Percentiles rank a stretch among this genome's conserved stretches.
phyloP scores from a whole-genome alignment of 1,284 basidiomycete genomes.

The Leccinum subspadiceum region DNA sequence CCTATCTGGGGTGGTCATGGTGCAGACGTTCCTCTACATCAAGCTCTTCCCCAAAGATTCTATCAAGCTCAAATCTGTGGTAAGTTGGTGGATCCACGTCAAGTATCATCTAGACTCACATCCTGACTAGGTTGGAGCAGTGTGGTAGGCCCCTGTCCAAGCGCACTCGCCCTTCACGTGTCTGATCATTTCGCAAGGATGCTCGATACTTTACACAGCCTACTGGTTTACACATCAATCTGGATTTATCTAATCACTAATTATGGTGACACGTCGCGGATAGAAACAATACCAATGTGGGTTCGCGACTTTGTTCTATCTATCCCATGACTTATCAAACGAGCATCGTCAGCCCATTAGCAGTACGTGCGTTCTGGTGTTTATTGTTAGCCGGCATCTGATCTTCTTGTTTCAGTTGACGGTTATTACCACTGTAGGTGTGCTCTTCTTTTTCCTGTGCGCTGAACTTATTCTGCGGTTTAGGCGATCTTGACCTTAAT shows the following conservation, averaged over 20 bases:
- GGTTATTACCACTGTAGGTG: constrained; percentile 43
- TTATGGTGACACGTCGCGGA: constrained; percentile 24
- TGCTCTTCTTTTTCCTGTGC: neutral
- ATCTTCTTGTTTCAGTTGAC: constrained; percentile 38
- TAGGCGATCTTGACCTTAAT: constrained; percentile 38
- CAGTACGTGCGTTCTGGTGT: constrained; percentile 34
- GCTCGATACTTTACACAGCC: constrained; percentile 29
- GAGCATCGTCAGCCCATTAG: constrained; percentile 36
- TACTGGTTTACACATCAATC: constrained; percentile 28
- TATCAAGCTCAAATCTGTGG: constrained; percentile 34
- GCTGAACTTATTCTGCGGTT: neutral
- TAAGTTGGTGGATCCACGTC: constrained; percentile 25
- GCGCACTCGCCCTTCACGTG: neutral
- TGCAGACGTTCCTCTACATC: constrained; percentile 44
- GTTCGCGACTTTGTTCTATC: neutral
- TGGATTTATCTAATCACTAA: constrained; percentile 32
- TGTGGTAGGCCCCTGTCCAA: constrained; percentile 21
- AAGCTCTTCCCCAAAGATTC: constrained; percentile 41
- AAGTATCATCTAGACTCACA: neutral
- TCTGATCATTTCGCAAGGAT: constrained; percentile 18
- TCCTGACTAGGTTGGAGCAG: constrained; percentile 23
- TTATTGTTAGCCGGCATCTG: neutral
- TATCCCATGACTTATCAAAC: neutral
- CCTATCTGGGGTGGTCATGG: constrained; percentile 43
- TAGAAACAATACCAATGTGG: constrained; percentile 28